phyloP scores from a whole-genome alignment of 192 early-diverging fungal genomes.

The Coemansia sp. region DNA sequence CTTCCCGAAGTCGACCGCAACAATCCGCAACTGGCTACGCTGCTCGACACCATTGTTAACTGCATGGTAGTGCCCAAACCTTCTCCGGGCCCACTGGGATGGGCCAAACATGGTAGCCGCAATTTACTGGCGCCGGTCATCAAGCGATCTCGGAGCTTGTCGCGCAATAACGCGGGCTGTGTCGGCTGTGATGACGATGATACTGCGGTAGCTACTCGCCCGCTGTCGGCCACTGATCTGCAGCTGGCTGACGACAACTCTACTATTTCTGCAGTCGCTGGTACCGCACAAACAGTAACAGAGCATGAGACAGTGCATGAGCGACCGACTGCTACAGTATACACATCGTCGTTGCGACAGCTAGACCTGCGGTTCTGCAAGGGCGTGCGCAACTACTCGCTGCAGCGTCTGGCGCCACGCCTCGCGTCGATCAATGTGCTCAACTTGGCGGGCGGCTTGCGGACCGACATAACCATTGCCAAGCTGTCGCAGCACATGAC shows the following conservation, averaged over 20 bases:
- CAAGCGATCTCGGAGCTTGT: slow-evolving; percentile 39
- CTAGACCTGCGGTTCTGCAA: slow-evolving; percentile 63
- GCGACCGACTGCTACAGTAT: slow-evolving; percentile 2
- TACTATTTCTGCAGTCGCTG: slow-evolving; percentile 15
- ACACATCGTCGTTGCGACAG: slow-evolving; percentile 42
- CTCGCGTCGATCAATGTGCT: slow-evolving; percentile 49
- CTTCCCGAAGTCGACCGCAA: slow-evolving; percentile 49
- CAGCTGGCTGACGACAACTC: slow-evolving; percentile 24
- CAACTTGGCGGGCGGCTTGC: slow-evolving; percentile 59
- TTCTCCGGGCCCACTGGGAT: not conserved
- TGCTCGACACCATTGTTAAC: slow-evolving; percentile 44
- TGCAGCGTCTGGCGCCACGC: slow-evolving; percentile 57
- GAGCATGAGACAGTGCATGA: not conserved
- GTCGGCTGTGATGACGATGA: not conserved
- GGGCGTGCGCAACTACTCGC: slow-evolving; percentile 60
- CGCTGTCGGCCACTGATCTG: slow-evolving; percentile 33
- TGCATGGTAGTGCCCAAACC: slow-evolving; percentile 25
- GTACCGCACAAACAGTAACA: not conserved
- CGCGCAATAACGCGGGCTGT: slow-evolving; percentile 19
- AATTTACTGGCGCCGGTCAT: slow-evolving; percentile 13
- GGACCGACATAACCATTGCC: slow-evolving; percentile 61
- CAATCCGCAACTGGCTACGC: slow-evolving; percentile 41
- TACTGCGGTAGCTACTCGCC: slow-evolving; percentile 5
- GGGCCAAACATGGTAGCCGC: not conserved
- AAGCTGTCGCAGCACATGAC: slow-evolving; percentile 57